Evolutionary conservation across 345 rosid genomes (phyloP).

Genomic region (Kandelia obovata): DNA sequence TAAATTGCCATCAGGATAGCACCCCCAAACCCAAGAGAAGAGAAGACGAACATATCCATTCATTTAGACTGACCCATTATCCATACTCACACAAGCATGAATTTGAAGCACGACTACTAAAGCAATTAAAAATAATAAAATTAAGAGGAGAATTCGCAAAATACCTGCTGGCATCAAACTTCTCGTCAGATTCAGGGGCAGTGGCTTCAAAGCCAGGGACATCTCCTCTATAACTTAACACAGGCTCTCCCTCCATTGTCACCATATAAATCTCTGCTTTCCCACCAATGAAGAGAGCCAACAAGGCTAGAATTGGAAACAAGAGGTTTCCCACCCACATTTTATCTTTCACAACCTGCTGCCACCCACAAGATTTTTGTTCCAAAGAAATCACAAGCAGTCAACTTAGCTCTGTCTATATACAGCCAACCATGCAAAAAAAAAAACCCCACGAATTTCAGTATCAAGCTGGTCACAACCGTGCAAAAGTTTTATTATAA

Average conservation of each 20-base stretch:
- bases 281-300: constrained; percentile 34
- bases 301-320: constrained; percentile 29
- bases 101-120: too few species aligned
- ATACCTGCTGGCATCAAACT: constrained; percentile 76
- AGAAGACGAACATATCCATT: too few species aligned
- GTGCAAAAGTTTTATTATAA: too few species aligned
- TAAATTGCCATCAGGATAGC: too few species aligned
- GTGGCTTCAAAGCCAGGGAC: constrained; percentile 88
- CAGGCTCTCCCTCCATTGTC: constrained; percentile 87
- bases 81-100: too few species aligned
- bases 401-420: not conserved
- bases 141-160: not conserved
- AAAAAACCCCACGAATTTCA: too few species aligned
- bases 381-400: constrained; percentile 20
- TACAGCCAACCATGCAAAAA: too few species aligned
- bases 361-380: constrained; percentile 32
- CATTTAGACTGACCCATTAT: too few species aligned
- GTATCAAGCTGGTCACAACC: too few species aligned
- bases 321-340: constrained; percentile 34
- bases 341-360: constrained; percentile 8
- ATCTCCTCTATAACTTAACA: constrained; percentile 80
- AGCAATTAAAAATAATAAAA: not conserved
- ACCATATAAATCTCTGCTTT: constrained; percentile 78
- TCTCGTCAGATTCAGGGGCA: constrained; percentile 82
- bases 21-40: too few species aligned